Conservation (phyloP, 2,329 filamentous ascomycete genomes). For the Exophiala calicioides region DNA sequence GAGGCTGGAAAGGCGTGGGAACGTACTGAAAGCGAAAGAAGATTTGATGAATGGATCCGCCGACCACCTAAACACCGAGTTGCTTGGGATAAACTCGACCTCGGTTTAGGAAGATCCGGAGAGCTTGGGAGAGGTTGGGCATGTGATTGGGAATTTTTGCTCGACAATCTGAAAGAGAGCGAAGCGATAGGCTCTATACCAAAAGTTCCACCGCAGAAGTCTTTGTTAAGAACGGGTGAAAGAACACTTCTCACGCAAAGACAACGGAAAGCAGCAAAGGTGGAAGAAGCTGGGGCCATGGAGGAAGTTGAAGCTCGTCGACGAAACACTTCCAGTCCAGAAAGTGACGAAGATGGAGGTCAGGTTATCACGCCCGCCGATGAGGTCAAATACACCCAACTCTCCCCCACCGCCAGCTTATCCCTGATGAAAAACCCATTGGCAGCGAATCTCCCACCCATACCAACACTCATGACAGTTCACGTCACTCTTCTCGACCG, state of each 20-base stretch:
- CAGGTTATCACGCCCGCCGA: conserved; percentile 22
- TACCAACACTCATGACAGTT: conserved; percentile 57
- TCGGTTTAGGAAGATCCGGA: conserved; percentile 73
- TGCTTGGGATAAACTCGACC: conserved; percentile 71
- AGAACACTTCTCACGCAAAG: conserved; percentile 20
- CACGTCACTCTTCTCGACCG: conserved; percentile 67
- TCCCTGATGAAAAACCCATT: conserved; percentile 36
- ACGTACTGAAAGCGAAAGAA: conserved; percentile 60
- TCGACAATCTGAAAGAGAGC: conserved; percentile 38
- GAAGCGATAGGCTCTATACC: too few relatives aligned
- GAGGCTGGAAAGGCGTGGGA: conserved; percentile 79
- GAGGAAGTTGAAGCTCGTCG: too few relatives aligned
- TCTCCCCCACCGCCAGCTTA: conserved; percentile 42
- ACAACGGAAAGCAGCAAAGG: conserved; percentile 27
- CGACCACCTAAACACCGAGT: conserved; percentile 79
- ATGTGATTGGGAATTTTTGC: conserved; percentile 78
- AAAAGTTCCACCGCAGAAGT: too few relatives aligned
- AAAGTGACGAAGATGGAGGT: conserved; percentile 19
- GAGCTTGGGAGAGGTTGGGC: conserved; percentile 80
- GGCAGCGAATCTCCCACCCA: conserved; percentile 27
- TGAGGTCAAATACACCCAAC: conserved; percentile 41
- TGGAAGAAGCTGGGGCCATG: too few relatives aligned
- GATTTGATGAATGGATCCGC: conserved; percentile 68
- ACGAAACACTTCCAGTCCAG: conserved; percentile 24
- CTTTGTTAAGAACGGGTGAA: too few relatives aligned